phyloP scores from a whole-genome alignment of 495 filamentous ascomycete species.

The Talaromyces adpressus region DNA sequence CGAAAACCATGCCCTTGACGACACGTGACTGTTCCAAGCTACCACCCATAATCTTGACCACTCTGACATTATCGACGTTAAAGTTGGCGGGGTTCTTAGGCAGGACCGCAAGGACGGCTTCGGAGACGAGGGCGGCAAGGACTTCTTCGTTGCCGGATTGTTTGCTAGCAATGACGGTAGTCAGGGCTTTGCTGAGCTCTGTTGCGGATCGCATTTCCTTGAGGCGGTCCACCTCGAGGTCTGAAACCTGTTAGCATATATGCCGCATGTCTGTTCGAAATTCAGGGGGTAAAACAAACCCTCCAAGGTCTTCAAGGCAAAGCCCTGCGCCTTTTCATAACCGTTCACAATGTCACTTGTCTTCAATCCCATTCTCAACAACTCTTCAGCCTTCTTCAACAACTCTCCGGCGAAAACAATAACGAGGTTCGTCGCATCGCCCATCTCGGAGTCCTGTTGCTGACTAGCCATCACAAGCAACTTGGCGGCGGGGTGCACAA shows the following conservation, averaged over 20 bases:
- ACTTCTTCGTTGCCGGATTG: slow-evolving; percentile 88
- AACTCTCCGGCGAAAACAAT: slow-evolving; percentile 94
- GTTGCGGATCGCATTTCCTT: slow-evolving; percentile 68
- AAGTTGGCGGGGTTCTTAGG: slow-evolving; percentile 98
- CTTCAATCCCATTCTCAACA: slow-evolving; percentile 92
- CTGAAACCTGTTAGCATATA: slow-evolving; percentile 25
- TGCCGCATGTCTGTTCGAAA: not conserved
- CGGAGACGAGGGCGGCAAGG: slow-evolving; percentile 78
- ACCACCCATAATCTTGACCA: slow-evolving; percentile 99
- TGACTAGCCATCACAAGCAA: slow-evolving; percentile 98
- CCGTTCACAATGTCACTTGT: slow-evolving; percentile 92
- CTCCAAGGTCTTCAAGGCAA: slow-evolving; percentile 77
- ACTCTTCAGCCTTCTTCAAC: slow-evolving; percentile 92
- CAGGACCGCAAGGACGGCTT: slow-evolving; percentile 88
- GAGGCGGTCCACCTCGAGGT: slow-evolving; percentile 86
- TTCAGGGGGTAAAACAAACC: slow-evolving; percentile 37
- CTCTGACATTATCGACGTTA: slow-evolving; percentile 98
- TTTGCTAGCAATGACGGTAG: slow-evolving; percentile 93
- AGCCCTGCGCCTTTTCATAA: slow-evolving; percentile 88
- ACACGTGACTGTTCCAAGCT: slow-evolving; percentile 87
- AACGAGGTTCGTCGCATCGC: slow-evolving; percentile 96
- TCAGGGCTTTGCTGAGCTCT: slow-evolving; percentile 91
- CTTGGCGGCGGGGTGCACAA: slow-evolving; percentile 97
- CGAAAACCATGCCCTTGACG: slow-evolving; percentile 98
- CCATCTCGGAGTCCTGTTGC: slow-evolving; percentile 98